These are phyloP conservation scores for Candida anutae DNA, from an alignment of 1,139 yeast genomes.

Conservation along the genomic window DNA sequence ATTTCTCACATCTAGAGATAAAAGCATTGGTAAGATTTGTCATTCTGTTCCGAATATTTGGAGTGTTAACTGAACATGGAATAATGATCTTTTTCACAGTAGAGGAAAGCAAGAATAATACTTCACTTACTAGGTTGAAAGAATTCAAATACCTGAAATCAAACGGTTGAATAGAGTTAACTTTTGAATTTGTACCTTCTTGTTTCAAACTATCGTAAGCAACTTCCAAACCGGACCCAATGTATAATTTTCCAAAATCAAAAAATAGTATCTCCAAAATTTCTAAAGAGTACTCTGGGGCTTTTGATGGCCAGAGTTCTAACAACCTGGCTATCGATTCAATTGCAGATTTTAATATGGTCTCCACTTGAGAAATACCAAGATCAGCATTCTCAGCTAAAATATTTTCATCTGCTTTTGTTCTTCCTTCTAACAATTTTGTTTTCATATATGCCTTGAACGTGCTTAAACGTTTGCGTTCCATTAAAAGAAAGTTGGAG, in stretches of 20 bases:
- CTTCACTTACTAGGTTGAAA: slow-evolving; percentile 52
- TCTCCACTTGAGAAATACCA: slow-evolving; percentile 47
- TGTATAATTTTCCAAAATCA: slow-evolving; percentile 67
- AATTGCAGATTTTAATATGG: slow-evolving; percentile 60
- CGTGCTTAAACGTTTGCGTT: slow-evolving; percentile 32
- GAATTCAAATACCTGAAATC: slow-evolving; percentile 43
- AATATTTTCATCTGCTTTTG: slow-evolving; percentile 16
- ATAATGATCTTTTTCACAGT: slow-evolving; percentile 64
- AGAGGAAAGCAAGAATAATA: slow-evolving; percentile 60
- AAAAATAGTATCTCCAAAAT: slow-evolving; percentile 59
- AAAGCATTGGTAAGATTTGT: slow-evolving; percentile 60
- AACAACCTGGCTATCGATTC: slow-evolving; percentile 76
- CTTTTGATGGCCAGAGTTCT: slow-evolving; percentile 60
- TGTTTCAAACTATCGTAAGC: slow-evolving; percentile 41
- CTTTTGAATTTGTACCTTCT: slow-evolving; percentile 18
- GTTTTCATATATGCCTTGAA: slow-evolving; percentile 35
- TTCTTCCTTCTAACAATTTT: slow-evolving; percentile 20
- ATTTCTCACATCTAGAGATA: slow-evolving; percentile 58
- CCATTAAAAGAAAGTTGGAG: slow-evolving; percentile 30
- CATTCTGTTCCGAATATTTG: slow-evolving; percentile 56
- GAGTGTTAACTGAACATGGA: slow-evolving; percentile 61
- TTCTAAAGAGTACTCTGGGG: slow-evolving; percentile 59
- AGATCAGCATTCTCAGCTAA: slow-evolving; percentile 9
- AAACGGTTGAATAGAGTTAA: slow-evolving; percentile 16
- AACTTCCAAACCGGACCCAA: slow-evolving; percentile 70